These are phyloP conservation scores for Pleurotus salmoneostramineus DNA, from an alignment of 768 basidiomycete species.

Conservation along the genomic window DNA sequence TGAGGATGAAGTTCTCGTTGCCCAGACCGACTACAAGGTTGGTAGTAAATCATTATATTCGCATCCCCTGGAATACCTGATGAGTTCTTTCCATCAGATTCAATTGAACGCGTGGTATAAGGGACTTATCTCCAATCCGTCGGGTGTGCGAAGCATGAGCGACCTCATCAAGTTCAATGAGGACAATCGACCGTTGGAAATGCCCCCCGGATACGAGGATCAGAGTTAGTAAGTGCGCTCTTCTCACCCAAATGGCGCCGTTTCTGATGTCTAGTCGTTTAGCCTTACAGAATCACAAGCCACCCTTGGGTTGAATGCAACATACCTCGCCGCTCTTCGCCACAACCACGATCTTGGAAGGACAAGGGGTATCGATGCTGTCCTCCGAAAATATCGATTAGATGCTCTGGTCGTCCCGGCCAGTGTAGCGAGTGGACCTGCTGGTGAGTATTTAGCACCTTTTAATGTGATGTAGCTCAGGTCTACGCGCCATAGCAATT, in stretches of 20 bases:
- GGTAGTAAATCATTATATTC: not conserved
- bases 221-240: constrained; percentile 28
- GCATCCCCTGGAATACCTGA: not conserved
- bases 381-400: constrained; percentile 38
- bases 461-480: not conserved
- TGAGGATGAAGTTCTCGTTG: constrained; percentile 75
- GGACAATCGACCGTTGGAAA: constrained; percentile 46
- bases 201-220: constrained; percentile 31
- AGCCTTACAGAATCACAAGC: constrained; percentile 35
- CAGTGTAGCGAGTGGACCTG: constrained; percentile 29
- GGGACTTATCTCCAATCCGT: constrained; percentile 44
- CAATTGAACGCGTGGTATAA: not conserved
- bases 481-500: constrained; percentile 33
- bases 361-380: constrained; percentile 51
- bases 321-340: constrained; percentile 40
- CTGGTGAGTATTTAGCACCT: constrained; percentile 10
- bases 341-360: constrained; percentile 43
- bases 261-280: not conserved
- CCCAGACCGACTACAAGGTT: constrained; percentile 74
- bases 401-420: constrained; percentile 53
- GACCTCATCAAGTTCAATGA: constrained; percentile 58
- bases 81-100: not conserved
- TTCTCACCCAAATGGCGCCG: not conserved
- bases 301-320: constrained; percentile 36
- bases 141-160: constrained; percentile 50